Evolutionary conservation across 495 filamentous ascomycete species (phyloP).

Genomic region (Terfezia claveryi): DNA sequence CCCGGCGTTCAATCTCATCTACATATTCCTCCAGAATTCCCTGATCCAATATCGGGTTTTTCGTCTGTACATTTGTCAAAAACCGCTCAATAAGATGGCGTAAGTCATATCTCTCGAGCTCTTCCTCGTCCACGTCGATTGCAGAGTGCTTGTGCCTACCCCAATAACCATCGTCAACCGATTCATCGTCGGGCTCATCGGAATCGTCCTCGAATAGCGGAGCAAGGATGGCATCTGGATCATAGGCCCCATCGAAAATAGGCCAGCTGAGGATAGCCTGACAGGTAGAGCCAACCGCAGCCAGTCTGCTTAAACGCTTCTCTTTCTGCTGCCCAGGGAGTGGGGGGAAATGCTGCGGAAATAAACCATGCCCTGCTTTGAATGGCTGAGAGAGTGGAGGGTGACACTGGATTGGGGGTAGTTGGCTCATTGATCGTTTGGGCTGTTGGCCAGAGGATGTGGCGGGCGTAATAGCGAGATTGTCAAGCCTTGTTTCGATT

Average conservation of each 20-base stretch:
- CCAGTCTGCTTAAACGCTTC: not conserved
- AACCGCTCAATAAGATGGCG: constrained; percentile 14
- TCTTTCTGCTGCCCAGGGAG: not conserved
- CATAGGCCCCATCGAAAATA: constrained; percentile 9
- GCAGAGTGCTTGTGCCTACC: not conserved
- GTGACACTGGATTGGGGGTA: not conserved
- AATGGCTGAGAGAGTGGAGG: not conserved
- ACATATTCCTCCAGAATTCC: constrained; percentile 10
- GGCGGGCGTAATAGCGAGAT: not conserved
- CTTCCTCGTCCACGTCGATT: constrained; percentile 7
- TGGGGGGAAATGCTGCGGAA: too few relatives aligned
- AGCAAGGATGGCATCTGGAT: constrained; percentile 11
- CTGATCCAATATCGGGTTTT: constrained; percentile 21
- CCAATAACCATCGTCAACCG: constrained; percentile 4
- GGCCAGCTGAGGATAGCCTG: constrained; percentile 15
- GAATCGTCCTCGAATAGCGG: constrained; percentile 8
- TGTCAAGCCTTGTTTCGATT: constrained; percentile 9
- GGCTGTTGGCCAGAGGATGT: not conserved
- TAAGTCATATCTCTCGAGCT: constrained; percentile 8
- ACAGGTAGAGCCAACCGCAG: constrained; percentile 9
- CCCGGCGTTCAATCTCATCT: constrained; percentile 7
- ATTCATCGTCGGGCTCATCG: constrained; percentile 10
- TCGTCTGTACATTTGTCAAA: constrained; percentile 20
- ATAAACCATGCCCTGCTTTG: not conserved
- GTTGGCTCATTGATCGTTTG: not conserved